Percentiles rank a stretch among this genome's conserved stretches.
These are phyloP conservation scores for Pythium insidiosum DNA, from an alignment of 352 stramenopile genomes.

Conservation along the genomic window DNA sequence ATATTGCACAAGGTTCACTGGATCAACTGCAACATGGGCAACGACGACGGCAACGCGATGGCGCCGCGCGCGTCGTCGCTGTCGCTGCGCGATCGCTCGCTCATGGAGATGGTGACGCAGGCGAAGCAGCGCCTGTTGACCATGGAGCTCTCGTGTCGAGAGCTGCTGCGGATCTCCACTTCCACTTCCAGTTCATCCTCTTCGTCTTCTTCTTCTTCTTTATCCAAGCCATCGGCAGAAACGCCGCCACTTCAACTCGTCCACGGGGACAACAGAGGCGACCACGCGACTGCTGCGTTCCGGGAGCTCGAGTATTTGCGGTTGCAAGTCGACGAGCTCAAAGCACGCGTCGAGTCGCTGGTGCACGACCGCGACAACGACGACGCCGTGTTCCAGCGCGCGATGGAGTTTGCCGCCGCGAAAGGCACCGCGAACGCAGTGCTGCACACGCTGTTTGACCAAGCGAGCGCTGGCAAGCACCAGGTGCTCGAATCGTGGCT, in stretches of 20 bases:
- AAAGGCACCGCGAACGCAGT: conserved; percentile 73
- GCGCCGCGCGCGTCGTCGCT: background rate
- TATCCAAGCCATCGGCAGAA: background rate
- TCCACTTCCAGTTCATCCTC: background rate
- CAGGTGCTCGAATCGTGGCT: conserved; percentile 44
- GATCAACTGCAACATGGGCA: too few relatives aligned
- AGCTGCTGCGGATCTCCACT: conserved; percentile 13
- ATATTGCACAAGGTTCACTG: too few relatives aligned
- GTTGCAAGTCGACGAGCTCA: conserved; percentile 41
- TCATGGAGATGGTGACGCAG: conserved; percentile 34
- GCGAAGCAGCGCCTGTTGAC: conserved; percentile 29
- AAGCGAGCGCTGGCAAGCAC: conserved; percentile 46
- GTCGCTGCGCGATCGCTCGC: conserved; percentile 2
- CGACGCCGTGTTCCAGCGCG: conserved; percentile 47
- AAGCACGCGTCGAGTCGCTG: conserved; percentile 26
- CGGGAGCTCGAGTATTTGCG: conserved; percentile 25
- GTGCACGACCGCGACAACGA: conserved; percentile 56
- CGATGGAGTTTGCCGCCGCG: conserved; percentile 43
- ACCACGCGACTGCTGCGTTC: background rate
- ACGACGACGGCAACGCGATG: background rate
- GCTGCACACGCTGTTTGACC: conserved; percentile 71
- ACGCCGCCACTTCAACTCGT: background rate
- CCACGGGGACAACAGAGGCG: too few relatives aligned
- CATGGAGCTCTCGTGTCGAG: conserved; percentile 43
- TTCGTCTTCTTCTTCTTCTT: background rate